Conservation (phyloP, 2,329 filamentous ascomycete species). For the Aspergillus sp. region DNA sequence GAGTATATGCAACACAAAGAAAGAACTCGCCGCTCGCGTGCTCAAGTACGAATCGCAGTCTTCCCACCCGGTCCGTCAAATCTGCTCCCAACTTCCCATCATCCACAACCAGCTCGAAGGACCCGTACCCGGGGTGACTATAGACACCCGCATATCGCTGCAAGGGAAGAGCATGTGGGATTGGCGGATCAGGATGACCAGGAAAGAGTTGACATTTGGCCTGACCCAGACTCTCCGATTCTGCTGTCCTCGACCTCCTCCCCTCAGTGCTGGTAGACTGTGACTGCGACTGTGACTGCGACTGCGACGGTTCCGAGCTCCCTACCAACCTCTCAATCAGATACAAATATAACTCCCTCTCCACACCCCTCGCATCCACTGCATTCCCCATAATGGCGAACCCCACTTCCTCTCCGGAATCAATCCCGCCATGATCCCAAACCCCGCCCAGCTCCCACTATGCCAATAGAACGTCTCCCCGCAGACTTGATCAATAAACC, state of each 20-base stretch:
- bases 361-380: slow-evolving; percentile 6
- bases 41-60: slow-evolving; percentile 3
- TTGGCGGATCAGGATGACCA: slow-evolving; percentile 2
- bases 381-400: slow-evolving; percentile 27
- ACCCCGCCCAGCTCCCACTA: slow-evolving; percentile 23
- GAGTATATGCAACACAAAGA: slow-evolving; percentile 5
- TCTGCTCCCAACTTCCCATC: slow-evolving; percentile 10
- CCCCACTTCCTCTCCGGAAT: slow-evolving; percentile 20
- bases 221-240: neutral
- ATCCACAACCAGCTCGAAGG: slow-evolving; percentile 4
- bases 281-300: no score
- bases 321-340: slow-evolving; percentile 17
- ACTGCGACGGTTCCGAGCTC: neutral
- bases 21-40: slow-evolving; percentile 24
- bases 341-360: slow-evolving; percentile 15
- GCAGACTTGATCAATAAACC: slow-evolving; percentile 22
- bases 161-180: slow-evolving; percentile 13
- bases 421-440: slow-evolving; percentile 23
- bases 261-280: neutral
- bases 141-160: slow-evolving; percentile 19
- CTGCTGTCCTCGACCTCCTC: no score
- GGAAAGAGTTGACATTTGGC: slow-evolving; percentile 13
- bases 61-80: slow-evolving; percentile 12
- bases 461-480: slow-evolving; percentile 22
- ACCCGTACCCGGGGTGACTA: slow-evolving; percentile 8